These are phyloP conservation scores for Arabis hirsuta DNA, from an alignment of 345 rosid genomes.

Conservation along the genomic window DNA sequence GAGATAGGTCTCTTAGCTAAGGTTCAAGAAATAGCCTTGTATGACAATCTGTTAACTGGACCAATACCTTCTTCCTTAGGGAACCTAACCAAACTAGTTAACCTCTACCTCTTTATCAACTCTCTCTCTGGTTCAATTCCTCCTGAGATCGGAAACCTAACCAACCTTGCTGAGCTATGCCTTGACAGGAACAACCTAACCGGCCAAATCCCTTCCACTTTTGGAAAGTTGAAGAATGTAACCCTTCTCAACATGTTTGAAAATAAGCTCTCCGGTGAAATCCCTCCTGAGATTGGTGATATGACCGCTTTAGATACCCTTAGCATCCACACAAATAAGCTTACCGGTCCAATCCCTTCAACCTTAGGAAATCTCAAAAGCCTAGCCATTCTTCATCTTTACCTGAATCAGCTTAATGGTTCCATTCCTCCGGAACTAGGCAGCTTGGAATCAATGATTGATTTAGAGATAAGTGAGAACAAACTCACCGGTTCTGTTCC, in stretches of 20 bases:
- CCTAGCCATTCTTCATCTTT: slow-evolving; percentile 37
- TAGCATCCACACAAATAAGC: slow-evolving; percentile 39
- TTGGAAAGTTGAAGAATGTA: slow-evolving; percentile 46
- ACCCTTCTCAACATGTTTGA: slow-evolving; percentile 37
- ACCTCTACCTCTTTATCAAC: slow-evolving; percentile 45
- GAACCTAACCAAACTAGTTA: slow-evolving; percentile 43
- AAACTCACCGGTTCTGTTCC: slow-evolving; percentile 42
- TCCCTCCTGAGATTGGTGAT: slow-evolving; percentile 46
- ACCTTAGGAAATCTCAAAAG: slow-evolving; percentile 34
- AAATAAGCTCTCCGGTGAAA: slow-evolving; percentile 33
- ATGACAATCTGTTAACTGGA: slow-evolving; percentile 48
- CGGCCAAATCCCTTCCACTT: slow-evolving; percentile 45
- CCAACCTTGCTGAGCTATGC: slow-evolving; percentile 47
- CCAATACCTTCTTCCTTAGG: slow-evolving; percentile 45
- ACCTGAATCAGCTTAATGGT: slow-evolving; percentile 26
- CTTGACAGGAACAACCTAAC: slow-evolving; percentile 43
- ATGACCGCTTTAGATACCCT: slow-evolving; percentile 35
- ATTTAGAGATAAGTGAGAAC: slow-evolving; percentile 41
- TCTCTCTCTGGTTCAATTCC: slow-evolving; percentile 44
- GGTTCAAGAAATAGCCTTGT: slow-evolving; percentile 32
- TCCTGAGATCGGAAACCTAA: slow-evolving; percentile 44
- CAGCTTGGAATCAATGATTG: slow-evolving; percentile 30
- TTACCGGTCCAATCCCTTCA: slow-evolving; percentile 41
- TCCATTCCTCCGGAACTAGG: slow-evolving; percentile 37
- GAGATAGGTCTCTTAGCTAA: slow-evolving; percentile 44